Conservation (phyloP, 345 rosid genomes). For the Eucalyptus virginea region DNA sequence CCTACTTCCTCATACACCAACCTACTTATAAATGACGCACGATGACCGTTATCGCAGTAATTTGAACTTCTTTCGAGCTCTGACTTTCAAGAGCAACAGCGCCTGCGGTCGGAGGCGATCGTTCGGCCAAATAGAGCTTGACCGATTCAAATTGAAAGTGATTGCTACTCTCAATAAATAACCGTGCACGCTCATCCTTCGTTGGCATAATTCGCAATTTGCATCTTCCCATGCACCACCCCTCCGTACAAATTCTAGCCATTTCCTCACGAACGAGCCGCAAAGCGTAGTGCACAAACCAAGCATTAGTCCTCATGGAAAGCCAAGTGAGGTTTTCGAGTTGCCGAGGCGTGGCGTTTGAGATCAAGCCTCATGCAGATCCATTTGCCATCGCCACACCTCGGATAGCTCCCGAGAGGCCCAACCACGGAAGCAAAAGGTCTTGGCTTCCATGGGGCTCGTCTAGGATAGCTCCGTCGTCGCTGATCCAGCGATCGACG, state of each 20-base stretch:
- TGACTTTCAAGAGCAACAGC: background rate
- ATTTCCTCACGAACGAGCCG: background rate
- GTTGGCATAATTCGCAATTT: background rate
- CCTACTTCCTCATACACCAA: background rate
- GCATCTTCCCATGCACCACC: background rate
- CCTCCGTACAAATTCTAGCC: background rate
- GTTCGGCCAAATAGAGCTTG: background rate
- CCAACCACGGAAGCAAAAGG: background rate
- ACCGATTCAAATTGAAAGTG: background rate
- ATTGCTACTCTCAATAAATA: background rate
- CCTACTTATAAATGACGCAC: background rate
- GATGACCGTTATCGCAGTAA: background rate
- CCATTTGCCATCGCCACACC: background rate
- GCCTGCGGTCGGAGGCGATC: background rate
- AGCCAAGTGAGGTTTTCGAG: constrained; percentile 12
- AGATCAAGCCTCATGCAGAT: too few species aligned
- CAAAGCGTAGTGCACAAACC: background rate
- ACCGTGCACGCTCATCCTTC: background rate
- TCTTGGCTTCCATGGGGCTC: constrained; percentile 33
- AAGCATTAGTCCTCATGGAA: constrained; percentile 9
- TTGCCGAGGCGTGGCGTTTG: too few species aligned
- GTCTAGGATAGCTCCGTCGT: constrained; percentile 19
- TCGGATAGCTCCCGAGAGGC: background rate
- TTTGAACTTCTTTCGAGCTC: background rate
- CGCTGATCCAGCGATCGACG: constrained; percentile 17